A percentile compares a stretch with the other conserved stretches of the same genome.
These are phyloP conservation scores for Durio zibethinus DNA, from an alignment of 345 rosid genomes.

Conservation along the genomic window DNA sequence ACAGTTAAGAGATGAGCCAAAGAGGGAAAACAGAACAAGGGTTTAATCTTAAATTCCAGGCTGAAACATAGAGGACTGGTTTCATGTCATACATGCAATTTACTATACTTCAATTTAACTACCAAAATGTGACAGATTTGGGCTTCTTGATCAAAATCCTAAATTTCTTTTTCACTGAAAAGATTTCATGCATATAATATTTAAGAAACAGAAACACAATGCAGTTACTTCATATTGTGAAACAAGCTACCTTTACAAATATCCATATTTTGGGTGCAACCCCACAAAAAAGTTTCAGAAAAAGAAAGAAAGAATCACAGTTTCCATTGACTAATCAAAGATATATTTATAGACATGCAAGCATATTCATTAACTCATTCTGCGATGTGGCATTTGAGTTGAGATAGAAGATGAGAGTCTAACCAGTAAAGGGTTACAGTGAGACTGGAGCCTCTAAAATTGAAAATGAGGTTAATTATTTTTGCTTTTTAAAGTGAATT, in stretches of 20 bases:
- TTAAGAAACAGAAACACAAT: background rate
- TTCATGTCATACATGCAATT: background rate
- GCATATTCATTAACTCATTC: background rate
- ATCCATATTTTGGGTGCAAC: background rate
- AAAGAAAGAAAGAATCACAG: background rate
- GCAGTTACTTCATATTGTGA: background rate
- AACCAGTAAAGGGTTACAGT: background rate
- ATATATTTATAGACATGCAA: background rate
- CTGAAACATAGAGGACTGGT: background rate
- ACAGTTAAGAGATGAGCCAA: background rate
- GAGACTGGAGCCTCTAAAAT: background rate
- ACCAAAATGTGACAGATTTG: background rate
- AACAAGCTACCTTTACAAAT: background rate
- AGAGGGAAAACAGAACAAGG: background rate
- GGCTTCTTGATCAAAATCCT: background rate
- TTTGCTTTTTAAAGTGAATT: background rate
- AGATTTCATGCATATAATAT: background rate
- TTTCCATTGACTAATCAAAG: background rate
- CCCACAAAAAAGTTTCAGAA: background rate
- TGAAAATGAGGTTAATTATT: background rate
- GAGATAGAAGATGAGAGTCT: background rate
- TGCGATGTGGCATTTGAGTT: background rate
- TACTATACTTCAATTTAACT: background rate
- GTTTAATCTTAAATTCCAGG: background rate
- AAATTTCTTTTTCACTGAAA: background rate